Conservation (phyloP, 108 stramenopile genomes). For the Licmophora abbreviata region DNA sequence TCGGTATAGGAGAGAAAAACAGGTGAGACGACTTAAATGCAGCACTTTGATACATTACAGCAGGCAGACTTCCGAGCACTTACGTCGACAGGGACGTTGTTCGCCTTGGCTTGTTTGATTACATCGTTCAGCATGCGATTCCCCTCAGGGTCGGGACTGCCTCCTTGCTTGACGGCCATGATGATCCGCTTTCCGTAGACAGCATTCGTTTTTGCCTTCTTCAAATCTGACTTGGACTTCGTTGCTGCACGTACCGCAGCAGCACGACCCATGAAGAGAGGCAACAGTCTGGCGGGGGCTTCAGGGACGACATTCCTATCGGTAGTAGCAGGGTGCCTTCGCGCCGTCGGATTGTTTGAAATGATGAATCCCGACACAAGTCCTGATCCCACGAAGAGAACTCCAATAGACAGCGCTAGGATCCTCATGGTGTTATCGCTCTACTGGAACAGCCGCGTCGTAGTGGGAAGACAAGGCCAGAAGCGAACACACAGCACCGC, state of each 20-base stretch:
- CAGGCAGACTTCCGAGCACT: constrained; percentile 6
- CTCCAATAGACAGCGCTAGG: no score
- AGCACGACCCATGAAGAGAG: constrained; percentile 82
- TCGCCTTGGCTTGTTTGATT: constrained; percentile 78
- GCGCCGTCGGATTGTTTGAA: no score
- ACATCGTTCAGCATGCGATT: constrained; percentile 65
- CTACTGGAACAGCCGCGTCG: no score
- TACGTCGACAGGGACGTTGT: constrained; percentile 76
- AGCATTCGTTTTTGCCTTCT: constrained; percentile 81
- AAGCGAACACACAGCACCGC: no score
- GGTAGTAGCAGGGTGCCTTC: no score
- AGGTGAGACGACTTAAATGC: neutral
- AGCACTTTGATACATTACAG: neutral
- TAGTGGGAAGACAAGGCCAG: no score
- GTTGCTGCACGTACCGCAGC: constrained; percentile 84
- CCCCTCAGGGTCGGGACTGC: constrained; percentile 64
- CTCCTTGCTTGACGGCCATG: constrained; percentile 81
- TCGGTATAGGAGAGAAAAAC: neutral
- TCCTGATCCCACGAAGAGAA: no score
- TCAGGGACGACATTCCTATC: no score
- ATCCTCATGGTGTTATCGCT: no score
- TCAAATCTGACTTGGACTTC: constrained; percentile 80
- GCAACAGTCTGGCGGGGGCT: constrained; percentile 4
- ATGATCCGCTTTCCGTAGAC: constrained; percentile 84
- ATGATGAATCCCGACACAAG: no score